Evolutionary conservation across 371 early-diverging fungal genomes (phyloP).

Genomic region (Catenaria anguillulae): DNA sequence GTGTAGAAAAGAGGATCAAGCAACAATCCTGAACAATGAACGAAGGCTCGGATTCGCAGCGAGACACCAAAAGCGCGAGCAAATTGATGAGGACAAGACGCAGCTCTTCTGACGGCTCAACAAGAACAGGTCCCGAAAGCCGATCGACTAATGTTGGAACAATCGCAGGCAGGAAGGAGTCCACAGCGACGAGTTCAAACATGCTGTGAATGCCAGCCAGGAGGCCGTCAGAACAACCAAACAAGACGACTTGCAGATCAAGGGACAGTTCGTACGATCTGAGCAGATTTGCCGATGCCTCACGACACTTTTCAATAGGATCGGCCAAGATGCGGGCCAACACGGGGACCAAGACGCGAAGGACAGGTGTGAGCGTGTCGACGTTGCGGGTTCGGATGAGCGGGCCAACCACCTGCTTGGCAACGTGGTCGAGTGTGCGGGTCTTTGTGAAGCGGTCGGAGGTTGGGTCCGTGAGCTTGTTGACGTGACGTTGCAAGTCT

Average conservation of each 20-base stretch:
- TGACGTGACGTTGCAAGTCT: constrained; percentile 23
- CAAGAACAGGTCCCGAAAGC: constrained; percentile 18
- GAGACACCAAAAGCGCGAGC: constrained; percentile 12
- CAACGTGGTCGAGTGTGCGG: constrained; percentile 18
- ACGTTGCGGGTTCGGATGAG: background rate
- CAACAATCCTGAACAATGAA: constrained; percentile 26
- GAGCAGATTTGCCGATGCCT: constrained; percentile 18
- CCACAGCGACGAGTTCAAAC: constrained; percentile 16
- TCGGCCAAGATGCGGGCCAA: constrained; percentile 21
- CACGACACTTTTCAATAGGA: constrained; percentile 26
- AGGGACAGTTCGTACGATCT: constrained; percentile 13
- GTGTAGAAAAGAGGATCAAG: constrained; percentile 16
- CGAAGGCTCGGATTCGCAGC: constrained; percentile 11
- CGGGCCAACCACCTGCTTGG: background rate
- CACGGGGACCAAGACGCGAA: constrained; percentile 10
- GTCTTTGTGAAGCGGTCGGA: constrained; percentile 24
- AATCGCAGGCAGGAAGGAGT: constrained; percentile 18
- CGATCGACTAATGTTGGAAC: constrained; percentile 21
- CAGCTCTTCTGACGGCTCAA: constrained; percentile 33
- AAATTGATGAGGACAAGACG: constrained; percentile 19
- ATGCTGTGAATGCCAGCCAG: constrained; percentile 4
- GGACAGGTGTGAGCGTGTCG: background rate
- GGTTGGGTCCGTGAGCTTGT: constrained; percentile 23
- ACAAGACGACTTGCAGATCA: no score
- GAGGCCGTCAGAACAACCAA: no score